Percentiles rank a stretch among this genome's conserved stretches.
Evolutionary conservation across 179 eudicot genomes (phyloP).

Genomic region (Amaranthus tricolor): DNA sequence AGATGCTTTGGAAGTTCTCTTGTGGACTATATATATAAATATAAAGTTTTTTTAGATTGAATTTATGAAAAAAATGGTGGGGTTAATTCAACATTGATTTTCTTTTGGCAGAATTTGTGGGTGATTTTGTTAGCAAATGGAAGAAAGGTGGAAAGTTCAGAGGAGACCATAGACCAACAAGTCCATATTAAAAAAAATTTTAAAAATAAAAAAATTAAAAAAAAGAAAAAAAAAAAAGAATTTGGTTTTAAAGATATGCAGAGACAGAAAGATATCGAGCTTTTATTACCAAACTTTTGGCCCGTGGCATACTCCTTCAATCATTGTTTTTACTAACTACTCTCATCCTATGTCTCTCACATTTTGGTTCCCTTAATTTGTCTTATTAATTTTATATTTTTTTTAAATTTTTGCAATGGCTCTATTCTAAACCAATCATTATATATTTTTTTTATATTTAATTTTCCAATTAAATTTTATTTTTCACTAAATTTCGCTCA

Average conservation of each 20-base stretch:
- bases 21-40: slow-evolving; percentile 1
- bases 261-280: slow-evolving; percentile 4
- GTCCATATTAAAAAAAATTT: neutral
- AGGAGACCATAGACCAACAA: slow-evolving; percentile 12
- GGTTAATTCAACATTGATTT: neutral
- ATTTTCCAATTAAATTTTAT: too few relatives aligned
- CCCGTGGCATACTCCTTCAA: slow-evolving; percentile 19
- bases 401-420: too few relatives aligned
- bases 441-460: too few relatives aligned
- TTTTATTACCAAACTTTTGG: slow-evolving; percentile 18
- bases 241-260: neutral
- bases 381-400: too few relatives aligned
- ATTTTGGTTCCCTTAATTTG: too few relatives aligned
- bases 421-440: too few relatives aligned
- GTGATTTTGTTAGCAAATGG: neutral
- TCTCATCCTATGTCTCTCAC: too few relatives aligned
- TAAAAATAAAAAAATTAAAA: neutral
- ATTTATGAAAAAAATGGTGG: slow-evolving; percentile 7
- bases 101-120: slow-evolving; percentile 13
- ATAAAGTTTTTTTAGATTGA: neutral
- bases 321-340: neutral
- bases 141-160: slow-evolving; percentile 20
- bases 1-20: neutral
- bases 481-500: too few relatives aligned
- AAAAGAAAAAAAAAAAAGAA: neutral